phyloP scores from a whole-genome alignment of 495 filamentous ascomycete species.

The Xylaria palmicola region DNA sequence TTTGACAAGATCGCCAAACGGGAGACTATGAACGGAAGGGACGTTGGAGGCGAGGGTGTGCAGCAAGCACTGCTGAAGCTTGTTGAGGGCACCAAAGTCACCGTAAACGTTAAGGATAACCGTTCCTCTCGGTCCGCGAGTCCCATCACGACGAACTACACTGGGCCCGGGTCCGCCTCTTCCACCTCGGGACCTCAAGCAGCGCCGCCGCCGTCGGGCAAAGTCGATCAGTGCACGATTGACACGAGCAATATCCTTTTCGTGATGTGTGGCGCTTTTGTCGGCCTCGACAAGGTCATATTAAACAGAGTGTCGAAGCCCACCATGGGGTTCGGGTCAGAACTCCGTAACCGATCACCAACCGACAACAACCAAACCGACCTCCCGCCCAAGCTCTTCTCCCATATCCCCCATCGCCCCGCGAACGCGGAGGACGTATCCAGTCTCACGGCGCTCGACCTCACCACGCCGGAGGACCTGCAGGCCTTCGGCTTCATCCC shows the following conservation, averaged over 20 bases:
- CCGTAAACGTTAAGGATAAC: constrained; percentile 83
- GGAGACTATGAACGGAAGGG: constrained; percentile 58
- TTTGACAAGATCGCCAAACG: constrained; percentile 86
- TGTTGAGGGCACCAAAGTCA: constrained; percentile 91
- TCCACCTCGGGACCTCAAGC: constrained; percentile 31
- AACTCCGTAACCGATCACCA: constrained; percentile 55
- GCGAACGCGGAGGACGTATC: constrained; percentile 18
- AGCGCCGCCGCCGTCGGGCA: constrained; percentile 46
- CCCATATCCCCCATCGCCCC: constrained; percentile 39
- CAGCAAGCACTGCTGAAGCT: constrained; percentile 96
- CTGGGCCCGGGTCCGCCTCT: constrained; percentile 32
- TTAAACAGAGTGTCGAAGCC: constrained; percentile 82
- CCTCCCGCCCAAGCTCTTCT: constrained; percentile 44
- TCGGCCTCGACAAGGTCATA: constrained; percentile 86
- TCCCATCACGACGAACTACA: constrained; percentile 38
- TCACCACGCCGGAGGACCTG: constrained; percentile 77
- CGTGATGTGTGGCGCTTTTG: constrained; percentile 93
- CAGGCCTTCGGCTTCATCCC: constrained; percentile 94
- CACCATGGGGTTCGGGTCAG: constrained; percentile 88
- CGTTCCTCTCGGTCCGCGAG: constrained; percentile 51
- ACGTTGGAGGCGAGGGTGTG: constrained; percentile 90
- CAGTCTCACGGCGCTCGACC: constrained; percentile 73
- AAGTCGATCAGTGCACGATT: constrained; percentile 84
- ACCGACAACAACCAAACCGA: constrained; percentile 35
- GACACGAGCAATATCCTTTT: constrained; percentile 96